phyloP scores from a whole-genome alignment of 768 basidiomycete species.

The Hypholoma sublateritium region DNA sequence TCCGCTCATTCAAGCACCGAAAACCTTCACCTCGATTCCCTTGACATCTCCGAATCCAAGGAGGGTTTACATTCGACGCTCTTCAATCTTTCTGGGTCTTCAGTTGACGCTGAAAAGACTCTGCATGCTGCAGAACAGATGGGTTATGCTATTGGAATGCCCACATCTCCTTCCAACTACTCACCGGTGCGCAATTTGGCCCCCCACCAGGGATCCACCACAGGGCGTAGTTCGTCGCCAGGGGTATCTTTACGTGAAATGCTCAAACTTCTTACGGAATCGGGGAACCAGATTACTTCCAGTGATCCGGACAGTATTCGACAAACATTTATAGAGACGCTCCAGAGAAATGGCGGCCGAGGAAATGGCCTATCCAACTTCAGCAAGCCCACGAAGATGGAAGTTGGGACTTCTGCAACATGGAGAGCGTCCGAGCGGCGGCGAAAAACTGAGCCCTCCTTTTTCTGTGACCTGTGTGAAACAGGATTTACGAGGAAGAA shows the following conservation, averaged over 20 bases:
- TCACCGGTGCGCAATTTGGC: not conserved
- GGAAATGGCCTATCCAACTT: constrained; percentile 3
- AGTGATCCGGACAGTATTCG: constrained; percentile 1
- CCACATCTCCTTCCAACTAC: too few relatives aligned
- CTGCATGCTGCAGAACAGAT: too few relatives aligned
- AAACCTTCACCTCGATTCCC: not conserved
- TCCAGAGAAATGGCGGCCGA: not conserved
- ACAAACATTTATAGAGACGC: not conserved
- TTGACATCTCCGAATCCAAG: not conserved
- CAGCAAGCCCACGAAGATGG: constrained; percentile 12
- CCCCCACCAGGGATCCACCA: not conserved
- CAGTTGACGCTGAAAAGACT: not conserved
- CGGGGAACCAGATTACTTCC: not conserved
- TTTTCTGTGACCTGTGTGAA: constrained; percentile 20
- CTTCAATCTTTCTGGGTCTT: not conserved
- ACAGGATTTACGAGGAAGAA: constrained; percentile 26
- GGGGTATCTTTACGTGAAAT: constrained; percentile 1
- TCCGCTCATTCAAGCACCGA: not conserved
- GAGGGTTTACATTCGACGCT: not conserved
- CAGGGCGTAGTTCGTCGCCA: not conserved
- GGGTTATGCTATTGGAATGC: too few relatives aligned
- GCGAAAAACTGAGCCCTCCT: constrained; percentile 20
- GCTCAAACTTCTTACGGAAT: not conserved
- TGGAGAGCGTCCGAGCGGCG: constrained; percentile 17
- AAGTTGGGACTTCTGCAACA: constrained; percentile 17